Base-by-base conservation (phyloP, 768 basidiomycete species). In the Cyclocybe cylindracea region DNA sequence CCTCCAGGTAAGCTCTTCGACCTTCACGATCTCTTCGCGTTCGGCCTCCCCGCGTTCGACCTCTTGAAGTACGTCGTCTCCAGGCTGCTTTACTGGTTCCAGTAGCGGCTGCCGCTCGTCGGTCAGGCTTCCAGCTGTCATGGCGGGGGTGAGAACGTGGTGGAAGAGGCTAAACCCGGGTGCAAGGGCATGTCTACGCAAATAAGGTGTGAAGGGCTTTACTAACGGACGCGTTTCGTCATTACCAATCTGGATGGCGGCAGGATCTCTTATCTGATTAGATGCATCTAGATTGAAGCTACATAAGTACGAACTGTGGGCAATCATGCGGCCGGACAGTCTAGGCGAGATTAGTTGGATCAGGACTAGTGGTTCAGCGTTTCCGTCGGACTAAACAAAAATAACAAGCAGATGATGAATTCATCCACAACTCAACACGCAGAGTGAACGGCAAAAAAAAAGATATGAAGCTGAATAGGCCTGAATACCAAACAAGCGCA, bases 51-150 rank as follows among this genome's bases (percentile, higher is more conserved):
- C 34, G 14, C 32, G 34, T n/a, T 51, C 41, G 10, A n/a, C 37
- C 35, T 54, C 53, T 10, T 54, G 47, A 19, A 24, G 24, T 24
- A 38, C 48, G 47, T 44, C 47, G 14, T 29, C 42, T 16, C 39
- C 42, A 13, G 46, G 36, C 14, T 48, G 44, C 3, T 34, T 49
- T 31, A 38, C 37, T 32, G 37, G 34, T 7, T 33, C 33, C 10
- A 67, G 61, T 24, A 67, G 50, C 7, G 66, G 66, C 41, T 66
- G 64, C 18, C 56, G 47, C 48, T 67, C 64, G 53, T 61, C 60
- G 19, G 19, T 13, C 41, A 16, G 13, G 41, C 18, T 2, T 16
- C 16, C 41, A 42, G 16, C 29, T 16, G 11, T 38, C 37, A 11
- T 11, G 14, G 14, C 29, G n/a, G 5, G 41, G 16, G 13, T 5